Percentiles rank a stretch among this genome's conserved stretches.
phyloP scores from a whole-genome alignment of 495 filamentous ascomycete genomes.

The Penicillium pancosmium region DNA sequence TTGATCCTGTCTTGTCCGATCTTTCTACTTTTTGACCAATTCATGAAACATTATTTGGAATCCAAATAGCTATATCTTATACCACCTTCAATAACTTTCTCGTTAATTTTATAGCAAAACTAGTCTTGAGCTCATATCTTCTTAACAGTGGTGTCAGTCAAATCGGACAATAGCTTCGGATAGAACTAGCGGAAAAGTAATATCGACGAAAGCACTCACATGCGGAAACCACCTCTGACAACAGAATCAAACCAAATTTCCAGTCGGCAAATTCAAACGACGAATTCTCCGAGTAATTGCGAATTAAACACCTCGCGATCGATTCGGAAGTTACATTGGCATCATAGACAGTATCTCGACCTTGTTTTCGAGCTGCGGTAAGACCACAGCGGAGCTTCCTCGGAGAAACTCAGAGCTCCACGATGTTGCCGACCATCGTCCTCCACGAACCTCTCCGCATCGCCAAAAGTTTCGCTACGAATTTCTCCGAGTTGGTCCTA shows the following conservation, averaged over 20 bases:
- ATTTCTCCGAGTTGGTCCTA: conserved; percentile 8
- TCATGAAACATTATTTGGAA: neutral
- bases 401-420: conserved; percentile 8
- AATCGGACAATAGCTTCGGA: neutral
- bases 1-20: neutral
- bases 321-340: neutral
- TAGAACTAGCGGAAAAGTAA: neutral
- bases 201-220: neutral
- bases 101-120: too few relatives aligned
- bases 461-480: neutral
- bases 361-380: conserved; percentile 1
- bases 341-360: neutral
- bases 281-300: neutral
- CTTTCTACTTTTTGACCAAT: neutral
- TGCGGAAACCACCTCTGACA: neutral
- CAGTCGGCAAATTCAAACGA: neutral
- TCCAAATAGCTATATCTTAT: neutral
- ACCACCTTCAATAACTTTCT: too few relatives aligned
- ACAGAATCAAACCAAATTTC: neutral
- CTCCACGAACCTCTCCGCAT: neutral
- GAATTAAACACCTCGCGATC: neutral
- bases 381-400: conserved; percentile 2
- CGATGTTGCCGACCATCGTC: neutral
- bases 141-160: too few relatives aligned
- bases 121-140: too few relatives aligned